Conservation (phyloP, 257 asterid genomes). For the Solanum ossicruentum region DNA sequence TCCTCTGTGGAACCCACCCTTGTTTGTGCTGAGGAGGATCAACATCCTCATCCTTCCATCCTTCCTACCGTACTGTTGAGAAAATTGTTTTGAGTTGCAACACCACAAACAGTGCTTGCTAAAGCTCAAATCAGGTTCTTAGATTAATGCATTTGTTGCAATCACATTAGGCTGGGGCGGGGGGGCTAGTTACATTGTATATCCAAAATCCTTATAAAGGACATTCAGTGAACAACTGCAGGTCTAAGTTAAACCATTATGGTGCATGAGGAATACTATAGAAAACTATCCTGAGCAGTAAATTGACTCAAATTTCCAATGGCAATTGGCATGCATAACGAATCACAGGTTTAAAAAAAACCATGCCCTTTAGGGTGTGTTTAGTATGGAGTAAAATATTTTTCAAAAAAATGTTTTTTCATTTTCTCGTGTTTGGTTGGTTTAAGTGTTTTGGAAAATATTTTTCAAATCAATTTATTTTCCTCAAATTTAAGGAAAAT, state of each 20-base stretch:
- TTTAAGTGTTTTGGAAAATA: too few relatives aligned
- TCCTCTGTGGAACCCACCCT: background rate
- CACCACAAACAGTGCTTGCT: conserved; percentile 37
- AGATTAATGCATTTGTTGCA: background rate
- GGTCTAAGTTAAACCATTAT: background rate
- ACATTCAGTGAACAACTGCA: background rate
- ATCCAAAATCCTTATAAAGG: background rate
- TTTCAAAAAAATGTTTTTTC: too few relatives aligned
- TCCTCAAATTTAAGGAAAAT: too few relatives aligned
- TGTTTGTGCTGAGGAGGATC: background rate
- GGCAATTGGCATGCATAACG: too few relatives aligned
- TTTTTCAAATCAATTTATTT: too few relatives aligned
- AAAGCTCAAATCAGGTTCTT: conserved; percentile 37
- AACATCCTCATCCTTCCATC: background rate
- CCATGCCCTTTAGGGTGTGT: too few relatives aligned
- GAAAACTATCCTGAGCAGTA: too few relatives aligned
- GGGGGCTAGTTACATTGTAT: background rate
- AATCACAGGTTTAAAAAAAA: too few relatives aligned
- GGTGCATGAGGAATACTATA: background rate
- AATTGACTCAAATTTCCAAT: too few relatives aligned
- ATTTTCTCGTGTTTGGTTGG: too few relatives aligned
- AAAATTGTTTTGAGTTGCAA: conserved; percentile 27
- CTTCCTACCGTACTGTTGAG: background rate
- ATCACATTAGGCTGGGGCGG: background rate
- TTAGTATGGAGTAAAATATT: too few relatives aligned